Conservation (phyloP, 164 flowering plant species). For the Brasenia schreberi region DNA sequence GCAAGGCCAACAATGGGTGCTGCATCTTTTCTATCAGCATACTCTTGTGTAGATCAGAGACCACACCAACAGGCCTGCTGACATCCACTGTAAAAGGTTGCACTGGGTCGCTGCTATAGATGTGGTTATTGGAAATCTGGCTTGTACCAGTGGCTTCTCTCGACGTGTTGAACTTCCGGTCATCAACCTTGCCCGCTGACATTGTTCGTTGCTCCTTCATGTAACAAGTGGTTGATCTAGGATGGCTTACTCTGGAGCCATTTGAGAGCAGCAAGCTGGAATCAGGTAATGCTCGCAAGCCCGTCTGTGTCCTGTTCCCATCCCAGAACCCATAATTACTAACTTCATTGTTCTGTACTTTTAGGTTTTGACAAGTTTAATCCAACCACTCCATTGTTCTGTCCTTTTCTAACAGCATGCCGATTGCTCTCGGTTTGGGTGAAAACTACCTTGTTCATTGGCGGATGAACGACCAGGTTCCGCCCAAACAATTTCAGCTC, state of each 20-base stretch:
- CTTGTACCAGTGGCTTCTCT: background rate
- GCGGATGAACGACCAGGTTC: constrained; percentile 21
- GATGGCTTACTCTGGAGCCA: constrained; percentile 45
- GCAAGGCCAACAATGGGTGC: constrained; percentile 21
- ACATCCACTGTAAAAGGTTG: constrained; percentile 33
- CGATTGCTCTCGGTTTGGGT: background rate
- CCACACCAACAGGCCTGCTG: constrained; percentile 27
- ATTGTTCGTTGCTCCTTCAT: constrained; percentile 29
- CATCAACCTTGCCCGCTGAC: background rate
- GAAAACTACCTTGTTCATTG: background rate
- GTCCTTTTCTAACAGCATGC: too few relatives aligned
- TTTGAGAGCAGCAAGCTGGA: constrained; percentile 47
- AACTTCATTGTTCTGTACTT: constrained; percentile 25
- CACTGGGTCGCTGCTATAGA: background rate
- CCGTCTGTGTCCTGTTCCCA: constrained; percentile 51
- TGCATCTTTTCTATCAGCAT: constrained; percentile 20
- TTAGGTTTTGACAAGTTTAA: too few relatives aligned
- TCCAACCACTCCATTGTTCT: too few relatives aligned
- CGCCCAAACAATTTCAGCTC: constrained; percentile 80
- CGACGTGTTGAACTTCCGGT: background rate
- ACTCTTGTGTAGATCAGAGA: constrained; percentile 31
- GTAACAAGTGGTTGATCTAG: constrained; percentile 22
- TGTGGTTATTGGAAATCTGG: background rate
- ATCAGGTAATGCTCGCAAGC: constrained; percentile 44
- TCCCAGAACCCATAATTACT: constrained; percentile 64